Base-by-base conservation (phyloP, 148 eudicot species). In the Diospyros kaki region DNA sequence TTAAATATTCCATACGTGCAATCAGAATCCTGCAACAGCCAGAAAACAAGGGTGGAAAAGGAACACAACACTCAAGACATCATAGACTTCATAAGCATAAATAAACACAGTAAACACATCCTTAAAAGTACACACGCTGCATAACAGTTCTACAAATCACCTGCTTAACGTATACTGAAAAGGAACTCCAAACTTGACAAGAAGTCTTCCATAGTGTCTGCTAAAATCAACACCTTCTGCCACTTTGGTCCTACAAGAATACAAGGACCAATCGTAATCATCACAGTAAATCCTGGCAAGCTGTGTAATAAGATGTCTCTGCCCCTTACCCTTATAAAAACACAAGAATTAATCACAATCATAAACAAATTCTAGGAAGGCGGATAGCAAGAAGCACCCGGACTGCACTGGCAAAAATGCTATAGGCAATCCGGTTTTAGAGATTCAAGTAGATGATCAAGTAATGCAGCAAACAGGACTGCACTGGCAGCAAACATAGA, bases 171-270 rank as follows among this genome's bases (percentile, higher is more conserved):
- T 93, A 82, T 93, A 95, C 73, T 95, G 99, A 80, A 95, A 95
- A 52, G 98, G 99, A 75, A 95, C 86, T 58, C 99, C 99, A 77
- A 83, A 95, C 99, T 93, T 95, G 76, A 95, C 89, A 68, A 95
- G 98, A 62, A 95, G 87, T 74, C 99, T 85, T 63, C 99, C 99
- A 87, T 93, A 93, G 84, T 95, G 99, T 61, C 99, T 89, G 78
- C 93, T 98, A 81, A 95, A 95, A 82, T 95, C 99, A 78, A 95
- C 93, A 74, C 99, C 98, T 85, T 93, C 98, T 18, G 99, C 99
- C 76, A 95, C 99, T 82, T 95, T 95, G 60, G 98, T 98, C 92
- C 99, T 95, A 86, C 83, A 82, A 66, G 42, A 66, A 72, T 67
- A 15, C 54, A 71, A 58, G 46, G 54, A 69, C 43, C 61, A 45